Percentiles rank a stretch among this genome's conserved stretches.
Evolutionary conservation across 1,284 basidiomycete species (phyloP).

Genomic region (Boletus mariae): DNA sequence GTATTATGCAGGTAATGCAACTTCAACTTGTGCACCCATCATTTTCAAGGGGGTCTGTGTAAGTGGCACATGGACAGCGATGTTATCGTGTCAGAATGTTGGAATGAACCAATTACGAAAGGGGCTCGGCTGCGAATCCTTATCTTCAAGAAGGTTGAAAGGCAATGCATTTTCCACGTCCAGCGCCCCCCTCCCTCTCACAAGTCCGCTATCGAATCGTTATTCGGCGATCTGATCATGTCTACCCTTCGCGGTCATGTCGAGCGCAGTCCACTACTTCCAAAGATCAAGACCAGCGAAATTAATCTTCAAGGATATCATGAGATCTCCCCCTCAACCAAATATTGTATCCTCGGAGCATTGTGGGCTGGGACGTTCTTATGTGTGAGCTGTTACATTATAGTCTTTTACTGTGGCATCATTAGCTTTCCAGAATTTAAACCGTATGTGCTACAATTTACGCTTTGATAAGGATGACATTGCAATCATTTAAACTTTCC

Average conservation of each 20-base stretch:
- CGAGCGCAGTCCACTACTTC: constrained; percentile 12
- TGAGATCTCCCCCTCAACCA: constrained; percentile 5
- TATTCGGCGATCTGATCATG: not conserved
- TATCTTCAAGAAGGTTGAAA: not conserved
- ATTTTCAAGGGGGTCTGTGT: not conserved
- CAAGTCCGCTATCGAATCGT: not conserved
- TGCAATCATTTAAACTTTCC: not conserved
- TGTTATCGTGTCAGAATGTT: not conserved
- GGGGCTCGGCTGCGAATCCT: not conserved
- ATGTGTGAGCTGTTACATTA: constrained; percentile 11
- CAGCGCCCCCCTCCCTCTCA: not conserved
- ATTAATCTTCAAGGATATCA: constrained; percentile 3
- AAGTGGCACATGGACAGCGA: not conserved
- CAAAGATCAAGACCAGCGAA: not conserved
- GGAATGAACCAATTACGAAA: not conserved
- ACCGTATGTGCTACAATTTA: constrained; percentile 12
- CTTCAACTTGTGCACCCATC: not conserved
- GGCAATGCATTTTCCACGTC: not conserved
- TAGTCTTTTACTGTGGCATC: not conserved
- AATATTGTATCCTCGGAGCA: constrained; percentile 10
- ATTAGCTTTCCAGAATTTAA: constrained; percentile 13
- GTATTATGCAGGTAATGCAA: not conserved
- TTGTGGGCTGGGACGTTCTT: constrained; percentile 21
- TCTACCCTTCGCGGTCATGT: not conserved
- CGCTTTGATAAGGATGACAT: not conserved